Evolutionary conservation across 495 filamentous ascomycete species (phyloP).

Genomic region (Amorphotheca resinae): DNA sequence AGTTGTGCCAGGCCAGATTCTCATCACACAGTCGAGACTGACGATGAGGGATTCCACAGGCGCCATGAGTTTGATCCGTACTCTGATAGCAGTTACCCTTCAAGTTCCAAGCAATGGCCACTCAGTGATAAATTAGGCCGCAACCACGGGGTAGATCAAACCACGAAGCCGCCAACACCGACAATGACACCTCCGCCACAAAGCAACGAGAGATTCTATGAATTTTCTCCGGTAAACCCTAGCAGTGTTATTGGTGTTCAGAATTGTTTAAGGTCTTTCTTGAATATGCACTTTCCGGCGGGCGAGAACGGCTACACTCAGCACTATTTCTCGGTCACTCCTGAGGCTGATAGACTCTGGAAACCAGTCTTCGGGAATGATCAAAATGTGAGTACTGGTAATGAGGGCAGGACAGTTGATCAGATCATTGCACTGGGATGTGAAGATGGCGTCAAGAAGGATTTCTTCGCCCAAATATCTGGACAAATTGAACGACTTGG

Average conservation of each 20-base stretch:
- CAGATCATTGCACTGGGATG: constrained; percentile 21
- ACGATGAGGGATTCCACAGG: constrained; percentile 1
- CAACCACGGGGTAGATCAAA: background rate
- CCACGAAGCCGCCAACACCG: constrained; percentile 4
- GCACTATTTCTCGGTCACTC: constrained; percentile 8
- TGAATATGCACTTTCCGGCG: constrained; percentile 11
- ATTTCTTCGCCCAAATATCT: constrained; percentile 16
- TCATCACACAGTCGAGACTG: constrained; percentile 3
- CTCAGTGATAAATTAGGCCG: background rate
- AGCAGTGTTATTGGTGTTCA: constrained; percentile 11
- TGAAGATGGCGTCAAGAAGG: constrained; percentile 20
- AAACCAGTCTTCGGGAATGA: constrained; percentile 20
- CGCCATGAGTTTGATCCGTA: constrained; percentile 11
- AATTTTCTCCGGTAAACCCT: constrained; percentile 7
- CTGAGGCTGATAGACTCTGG: constrained; percentile 17
- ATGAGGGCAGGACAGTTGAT: constrained; percentile 18
- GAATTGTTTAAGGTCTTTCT: constrained; percentile 12
- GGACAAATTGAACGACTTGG: constrained; percentile 21
- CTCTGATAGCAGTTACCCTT: background rate
- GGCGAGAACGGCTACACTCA: constrained; percentile 12
- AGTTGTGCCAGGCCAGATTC: background rate
- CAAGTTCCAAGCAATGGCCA: constrained; percentile 1
- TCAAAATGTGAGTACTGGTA: constrained; percentile 9
- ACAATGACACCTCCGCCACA: constrained; percentile 3
- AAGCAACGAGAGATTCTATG: constrained; percentile 7